Conservation (phyloP, 129 eudicot species). For the Kitagawia praeruptora region DNA sequence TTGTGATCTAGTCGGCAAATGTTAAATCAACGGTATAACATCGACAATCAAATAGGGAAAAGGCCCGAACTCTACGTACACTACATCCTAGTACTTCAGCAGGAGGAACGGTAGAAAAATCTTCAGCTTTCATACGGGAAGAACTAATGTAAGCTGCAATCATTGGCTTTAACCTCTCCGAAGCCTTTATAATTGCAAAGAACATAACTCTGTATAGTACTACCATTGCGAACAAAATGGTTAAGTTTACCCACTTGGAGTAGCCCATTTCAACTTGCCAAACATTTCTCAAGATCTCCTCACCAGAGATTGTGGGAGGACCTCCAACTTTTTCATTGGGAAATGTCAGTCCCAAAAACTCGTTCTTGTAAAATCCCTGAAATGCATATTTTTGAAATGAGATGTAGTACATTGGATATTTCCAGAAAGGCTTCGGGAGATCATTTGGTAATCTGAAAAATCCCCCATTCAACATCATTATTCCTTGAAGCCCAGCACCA, state of each 20-base stretch:
- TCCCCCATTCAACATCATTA: conserved; percentile 12
- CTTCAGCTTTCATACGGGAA: conserved; percentile 7
- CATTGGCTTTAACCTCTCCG: background rate
- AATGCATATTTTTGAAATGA: conserved; percentile 49
- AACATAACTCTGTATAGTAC: conserved; percentile 39
- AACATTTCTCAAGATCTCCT: conserved; percentile 28
- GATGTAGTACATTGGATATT: conserved; percentile 30
- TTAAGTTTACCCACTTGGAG: conserved; percentile 47
- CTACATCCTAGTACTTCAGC: conserved; percentile 8
- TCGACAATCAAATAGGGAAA: background rate
- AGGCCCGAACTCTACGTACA: conserved; percentile 9
- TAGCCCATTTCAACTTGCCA: conserved; percentile 57
- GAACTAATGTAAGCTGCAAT: background rate
- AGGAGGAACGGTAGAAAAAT: background rate
- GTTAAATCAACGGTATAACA: conserved; percentile 10
- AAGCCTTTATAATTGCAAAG: conserved; percentile 28
- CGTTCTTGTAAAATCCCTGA: conserved; percentile 57
- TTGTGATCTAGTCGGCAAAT: background rate
- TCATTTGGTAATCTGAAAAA: conserved; percentile 2
- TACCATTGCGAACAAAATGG: conserved; percentile 45
- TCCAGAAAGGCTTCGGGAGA: conserved; percentile 3
- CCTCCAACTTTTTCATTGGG: conserved; percentile 24
- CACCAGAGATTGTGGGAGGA: conserved; percentile 23
- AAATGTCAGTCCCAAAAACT: conserved; percentile 38
- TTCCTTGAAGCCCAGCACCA: conserved; percentile 37